Percentiles rank a stretch among this genome's conserved stretches.
Evolutionary conservation across 495 filamentous ascomycete genomes (phyloP).

Genomic region (Niebla homalea): DNA sequence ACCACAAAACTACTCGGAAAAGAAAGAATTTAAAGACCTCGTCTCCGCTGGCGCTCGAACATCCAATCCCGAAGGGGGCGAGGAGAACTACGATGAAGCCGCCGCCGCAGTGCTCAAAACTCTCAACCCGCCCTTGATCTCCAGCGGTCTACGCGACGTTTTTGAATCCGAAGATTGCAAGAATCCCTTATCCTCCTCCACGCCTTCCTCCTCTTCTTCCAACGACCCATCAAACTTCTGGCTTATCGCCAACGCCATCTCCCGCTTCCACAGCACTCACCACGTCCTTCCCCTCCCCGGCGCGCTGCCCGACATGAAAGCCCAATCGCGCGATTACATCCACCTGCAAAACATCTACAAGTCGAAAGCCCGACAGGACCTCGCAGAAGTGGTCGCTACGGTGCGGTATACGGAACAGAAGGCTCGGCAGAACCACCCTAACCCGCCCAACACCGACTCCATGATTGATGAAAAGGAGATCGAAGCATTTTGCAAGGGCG

Average conservation of each 20-base stretch:
- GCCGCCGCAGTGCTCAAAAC: constrained; percentile 75
- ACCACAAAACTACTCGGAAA: constrained; percentile 72
- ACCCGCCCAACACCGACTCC: too few relatives aligned
- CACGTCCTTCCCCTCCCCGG: constrained; percentile 70
- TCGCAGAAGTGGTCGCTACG: constrained; percentile 58
- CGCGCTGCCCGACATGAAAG: constrained; percentile 94
- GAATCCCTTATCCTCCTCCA: constrained; percentile 27
- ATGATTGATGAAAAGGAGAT: constrained; percentile 60
- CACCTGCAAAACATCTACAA: constrained; percentile 91
- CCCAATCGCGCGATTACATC: constrained; percentile 82
- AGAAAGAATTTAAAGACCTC: constrained; percentile 62
- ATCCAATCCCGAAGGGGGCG: constrained; percentile 70
- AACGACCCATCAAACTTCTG: constrained; percentile 47
- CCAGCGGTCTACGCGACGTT: constrained; percentile 58
- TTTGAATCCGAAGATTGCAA: constrained; percentile 54
- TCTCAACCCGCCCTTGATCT: constrained; percentile 51
- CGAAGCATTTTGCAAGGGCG: constrained; percentile 89
- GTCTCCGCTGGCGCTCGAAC: constrained; percentile 54
- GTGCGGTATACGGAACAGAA: constrained; percentile 48
- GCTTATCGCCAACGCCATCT: constrained; percentile 75
- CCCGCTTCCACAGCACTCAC: constrained; percentile 57
- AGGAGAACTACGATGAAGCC: constrained; percentile 97
- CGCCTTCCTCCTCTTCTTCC: neutral
- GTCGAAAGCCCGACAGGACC: constrained; percentile 66
- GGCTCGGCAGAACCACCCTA: constrained; percentile 29